Conservation (phyloP, 1,284 basidiomycete genomes). For the Tilletia horrida region DNA sequence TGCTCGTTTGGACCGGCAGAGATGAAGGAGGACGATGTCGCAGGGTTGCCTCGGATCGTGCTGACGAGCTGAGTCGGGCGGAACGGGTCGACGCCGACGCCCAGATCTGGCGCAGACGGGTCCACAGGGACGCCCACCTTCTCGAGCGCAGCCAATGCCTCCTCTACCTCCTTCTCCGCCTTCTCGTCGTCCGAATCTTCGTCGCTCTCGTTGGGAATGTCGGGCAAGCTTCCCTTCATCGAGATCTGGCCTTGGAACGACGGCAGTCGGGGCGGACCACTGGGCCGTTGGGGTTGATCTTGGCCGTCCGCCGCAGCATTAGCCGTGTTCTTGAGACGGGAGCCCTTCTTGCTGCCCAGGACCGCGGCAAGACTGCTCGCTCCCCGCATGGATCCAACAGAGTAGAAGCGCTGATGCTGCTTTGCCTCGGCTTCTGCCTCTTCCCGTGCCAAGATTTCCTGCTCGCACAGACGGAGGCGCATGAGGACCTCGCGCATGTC, state of each 20-base stretch:
- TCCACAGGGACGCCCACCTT: slow-evolving; percentile 34
- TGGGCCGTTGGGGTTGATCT: slow-evolving; percentile 57
- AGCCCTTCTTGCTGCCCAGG: slow-evolving; percentile 31
- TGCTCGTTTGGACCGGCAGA: not conserved
- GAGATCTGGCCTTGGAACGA: slow-evolving; percentile 76
- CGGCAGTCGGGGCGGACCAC: slow-evolving; percentile 69
- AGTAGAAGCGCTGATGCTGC: slow-evolving; percentile 34
- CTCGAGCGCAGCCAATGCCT: slow-evolving; percentile 44
- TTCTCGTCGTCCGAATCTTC: not conserved
- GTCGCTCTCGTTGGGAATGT: not conserved
- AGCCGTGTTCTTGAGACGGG: slow-evolving; percentile 60
- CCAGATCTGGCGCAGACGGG: not conserved
- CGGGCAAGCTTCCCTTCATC: slow-evolving; percentile 57
- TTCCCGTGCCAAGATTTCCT: slow-evolving; percentile 59
- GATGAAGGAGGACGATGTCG: not conserved
- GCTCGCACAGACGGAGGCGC: slow-evolving; percentile 72
- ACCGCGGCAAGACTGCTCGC: slow-evolving; percentile 36
- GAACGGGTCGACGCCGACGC: slow-evolving; percentile 7
- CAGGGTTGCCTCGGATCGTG: slow-evolving; percentile 15
- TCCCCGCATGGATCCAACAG: slow-evolving; percentile 69
- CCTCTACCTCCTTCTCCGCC: slow-evolving; percentile 40
- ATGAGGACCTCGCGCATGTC: slow-evolving; percentile 73
- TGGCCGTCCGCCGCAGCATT: slow-evolving; percentile 54
- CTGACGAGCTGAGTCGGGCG: slow-evolving; percentile 31
- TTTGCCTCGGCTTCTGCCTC: slow-evolving; percentile 21